These are phyloP conservation scores for Solanum bulbocastanum DNA, from an alignment of 257 asterid species.

Conservation along the genomic window DNA sequence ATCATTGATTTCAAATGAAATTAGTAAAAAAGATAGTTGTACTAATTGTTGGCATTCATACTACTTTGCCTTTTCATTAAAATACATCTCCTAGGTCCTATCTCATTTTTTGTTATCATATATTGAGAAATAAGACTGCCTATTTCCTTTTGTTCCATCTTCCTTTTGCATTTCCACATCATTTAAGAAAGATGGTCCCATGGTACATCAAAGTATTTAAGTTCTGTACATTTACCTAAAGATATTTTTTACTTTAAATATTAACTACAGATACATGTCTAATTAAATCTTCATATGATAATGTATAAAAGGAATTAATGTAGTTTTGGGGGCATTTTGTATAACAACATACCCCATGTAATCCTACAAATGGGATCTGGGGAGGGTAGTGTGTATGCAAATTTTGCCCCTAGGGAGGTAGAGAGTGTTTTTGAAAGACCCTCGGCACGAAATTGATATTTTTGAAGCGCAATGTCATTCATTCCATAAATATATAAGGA, in stretches of 20 bases:
- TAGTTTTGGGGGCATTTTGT: neutral
- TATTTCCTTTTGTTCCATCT: neutral
- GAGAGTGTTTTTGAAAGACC: neutral
- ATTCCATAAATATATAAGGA: neutral
- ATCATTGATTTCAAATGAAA: constrained; percentile 27
- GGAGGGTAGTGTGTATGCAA: neutral
- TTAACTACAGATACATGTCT: neutral
- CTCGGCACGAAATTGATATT: neutral
- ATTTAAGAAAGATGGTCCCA: neutral
- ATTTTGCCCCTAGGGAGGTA: neutral
- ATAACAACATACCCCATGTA: neutral
- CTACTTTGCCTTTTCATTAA: constrained; percentile 21
- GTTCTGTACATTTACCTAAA: neutral
- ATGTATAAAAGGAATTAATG: neutral
- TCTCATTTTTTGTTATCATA: neutral
- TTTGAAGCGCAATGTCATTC: neutral
- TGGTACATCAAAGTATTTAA: neutral
- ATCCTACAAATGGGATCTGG: neutral
- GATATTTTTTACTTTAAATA: neutral
- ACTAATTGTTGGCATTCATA: constrained; percentile 7
- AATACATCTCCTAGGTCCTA: constrained; percentile 29
- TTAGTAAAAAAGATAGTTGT: constrained; percentile 15
- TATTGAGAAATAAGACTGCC: constrained; percentile 2
- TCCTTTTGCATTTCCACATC: neutral
- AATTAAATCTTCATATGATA: neutral